Conservation (phyloP, 2,329 filamentous ascomycete genomes). For the Colletotrichum brevisporum region DNA sequence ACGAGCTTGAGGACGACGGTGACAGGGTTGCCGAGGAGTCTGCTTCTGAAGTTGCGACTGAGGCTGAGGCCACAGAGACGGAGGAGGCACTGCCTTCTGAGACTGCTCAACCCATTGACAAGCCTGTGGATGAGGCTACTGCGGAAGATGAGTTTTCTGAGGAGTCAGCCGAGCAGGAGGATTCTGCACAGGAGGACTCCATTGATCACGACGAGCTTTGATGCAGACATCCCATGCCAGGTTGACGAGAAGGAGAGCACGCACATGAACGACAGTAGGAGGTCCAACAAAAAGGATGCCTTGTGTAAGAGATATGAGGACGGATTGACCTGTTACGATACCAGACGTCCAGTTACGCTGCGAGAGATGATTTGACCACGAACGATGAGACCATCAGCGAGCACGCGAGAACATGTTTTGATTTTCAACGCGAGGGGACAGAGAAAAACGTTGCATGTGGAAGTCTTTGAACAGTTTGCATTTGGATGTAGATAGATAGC, state of each 20-base stretch:
- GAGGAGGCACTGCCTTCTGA: conserved; percentile 3
- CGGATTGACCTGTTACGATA: conserved; percentile 4
- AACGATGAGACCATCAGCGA: conserved; percentile 1
- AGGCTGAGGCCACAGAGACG: not conserved
- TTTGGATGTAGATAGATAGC: conserved; percentile 15
- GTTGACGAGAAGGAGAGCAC: not conserved
- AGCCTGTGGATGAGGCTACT: not conserved
- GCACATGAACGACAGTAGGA: not conserved
- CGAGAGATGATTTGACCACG: not conserved
- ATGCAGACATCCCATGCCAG: not conserved
- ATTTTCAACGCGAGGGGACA: not conserved
- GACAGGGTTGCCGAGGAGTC: not conserved
- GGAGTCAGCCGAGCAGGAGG: not conserved
- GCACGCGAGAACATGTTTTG: conserved; percentile 4
- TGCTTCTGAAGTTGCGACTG: not conserved
- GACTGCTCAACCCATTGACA: not conserved
- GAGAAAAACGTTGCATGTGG: not conserved
- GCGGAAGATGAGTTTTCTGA: not conserved
- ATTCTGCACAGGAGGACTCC: not conserved
- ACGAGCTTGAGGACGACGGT: not conserved
- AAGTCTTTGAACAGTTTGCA: not conserved
- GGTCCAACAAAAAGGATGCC: not conserved
- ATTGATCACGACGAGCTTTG: conserved; percentile 15
- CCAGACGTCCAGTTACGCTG: conserved; percentile 7
- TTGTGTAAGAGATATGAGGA: conserved; percentile 4